A percentile compares a stretch with the other conserved stretches of the same genome.
Evolutionary conservation across 1,284 basidiomycete genomes (phyloP).

Genomic region (Sphagnurus paluster): DNA sequence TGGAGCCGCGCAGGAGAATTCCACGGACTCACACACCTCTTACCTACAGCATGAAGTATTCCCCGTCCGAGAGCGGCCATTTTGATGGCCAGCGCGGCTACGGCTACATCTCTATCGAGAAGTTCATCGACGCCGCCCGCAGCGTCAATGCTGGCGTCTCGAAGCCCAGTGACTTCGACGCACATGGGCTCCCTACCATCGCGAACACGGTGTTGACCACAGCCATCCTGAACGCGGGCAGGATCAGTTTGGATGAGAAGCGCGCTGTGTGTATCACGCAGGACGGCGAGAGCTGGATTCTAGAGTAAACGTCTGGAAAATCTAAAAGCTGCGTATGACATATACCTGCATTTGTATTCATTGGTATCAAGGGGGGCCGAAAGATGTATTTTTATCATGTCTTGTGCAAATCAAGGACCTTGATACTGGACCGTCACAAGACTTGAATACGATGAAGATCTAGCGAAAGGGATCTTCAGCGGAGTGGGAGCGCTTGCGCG

Average conservation of each 20-base stretch:
- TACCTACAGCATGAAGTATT: constrained; percentile 81
- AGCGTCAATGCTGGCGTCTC: constrained; percentile 73
- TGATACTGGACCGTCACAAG: no score
- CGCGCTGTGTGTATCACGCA: constrained; percentile 77
- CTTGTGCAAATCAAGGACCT: background rate
- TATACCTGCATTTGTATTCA: background rate
- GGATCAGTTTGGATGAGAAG: constrained; percentile 87
- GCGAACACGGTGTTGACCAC: constrained; percentile 87
- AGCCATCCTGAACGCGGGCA: constrained; percentile 88
- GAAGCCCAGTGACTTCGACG: constrained; percentile 74
- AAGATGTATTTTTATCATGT: constrained; percentile 12
- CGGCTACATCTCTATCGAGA: constrained; percentile 89
- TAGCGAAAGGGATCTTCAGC: no score
- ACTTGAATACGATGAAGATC: no score
- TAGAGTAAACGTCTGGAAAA: constrained; percentile 49
- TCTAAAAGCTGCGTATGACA: constrained; percentile 1
- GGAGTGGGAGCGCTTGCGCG: no score
- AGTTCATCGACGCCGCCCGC: constrained; percentile 82
- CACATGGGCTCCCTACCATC: constrained; percentile 83
- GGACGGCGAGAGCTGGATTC: constrained; percentile 62
- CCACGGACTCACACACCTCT: background rate
- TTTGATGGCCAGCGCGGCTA: constrained; percentile 94
- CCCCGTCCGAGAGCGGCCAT: constrained; percentile 86
- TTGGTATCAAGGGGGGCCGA: background rate
- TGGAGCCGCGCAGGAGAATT: constrained; percentile 6